Percentiles rank a stretch among this genome's conserved stretches.
These are phyloP conservation scores for Lipomyces yamadae DNA, from an alignment of 805 yeast genomes.

Conservation along the genomic window DNA sequence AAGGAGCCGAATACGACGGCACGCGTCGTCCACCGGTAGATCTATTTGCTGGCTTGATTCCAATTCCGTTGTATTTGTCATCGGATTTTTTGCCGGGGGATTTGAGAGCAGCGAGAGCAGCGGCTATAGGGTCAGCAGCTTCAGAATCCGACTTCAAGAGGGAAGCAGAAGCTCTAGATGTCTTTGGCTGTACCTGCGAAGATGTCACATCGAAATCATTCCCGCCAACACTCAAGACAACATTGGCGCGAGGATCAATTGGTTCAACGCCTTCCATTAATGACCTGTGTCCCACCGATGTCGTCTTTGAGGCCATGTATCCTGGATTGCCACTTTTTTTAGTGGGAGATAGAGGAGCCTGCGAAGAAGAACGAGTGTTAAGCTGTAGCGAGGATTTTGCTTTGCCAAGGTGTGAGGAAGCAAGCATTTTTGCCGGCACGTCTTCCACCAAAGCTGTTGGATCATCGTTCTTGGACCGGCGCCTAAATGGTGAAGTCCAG, in stretches of 20 bases:
- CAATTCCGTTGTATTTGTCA: conserved; percentile 25
- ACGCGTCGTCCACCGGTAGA: conserved; percentile 31
- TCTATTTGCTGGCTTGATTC: background rate
- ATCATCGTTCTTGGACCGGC: conserved; percentile 46
- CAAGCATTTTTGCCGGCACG: conserved; percentile 1
- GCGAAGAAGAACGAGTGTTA: conserved; percentile 6
- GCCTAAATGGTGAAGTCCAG: conserved; percentile 54
- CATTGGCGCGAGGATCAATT: conserved; percentile 30
- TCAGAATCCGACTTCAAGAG: background rate
- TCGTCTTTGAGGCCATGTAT: background rate
- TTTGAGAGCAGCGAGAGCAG: conserved; percentile 56
- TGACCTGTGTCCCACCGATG: conserved; percentile 9
- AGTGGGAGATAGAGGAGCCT: conserved; percentile 8
- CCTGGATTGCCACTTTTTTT: conserved; percentile 2
- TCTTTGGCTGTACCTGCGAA: conserved; percentile 7
- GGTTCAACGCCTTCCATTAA: conserved; percentile 8
- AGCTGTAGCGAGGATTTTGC: background rate
- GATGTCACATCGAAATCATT: conserved; percentile 26
- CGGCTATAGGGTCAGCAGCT: conserved; percentile 57
- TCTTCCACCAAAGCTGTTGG: conserved; percentile 39
- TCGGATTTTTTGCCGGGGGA: conserved; percentile 9
- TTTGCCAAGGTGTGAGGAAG: conserved; percentile 11
- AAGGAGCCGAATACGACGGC: conserved; percentile 42
- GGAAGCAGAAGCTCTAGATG: background rate
- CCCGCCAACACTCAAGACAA: conserved; percentile 34